These are phyloP conservation scores for Thermothelomyces thermophilus DNA, from an alignment of 2,329 filamentous ascomycete species.

Conservation along the genomic window DNA sequence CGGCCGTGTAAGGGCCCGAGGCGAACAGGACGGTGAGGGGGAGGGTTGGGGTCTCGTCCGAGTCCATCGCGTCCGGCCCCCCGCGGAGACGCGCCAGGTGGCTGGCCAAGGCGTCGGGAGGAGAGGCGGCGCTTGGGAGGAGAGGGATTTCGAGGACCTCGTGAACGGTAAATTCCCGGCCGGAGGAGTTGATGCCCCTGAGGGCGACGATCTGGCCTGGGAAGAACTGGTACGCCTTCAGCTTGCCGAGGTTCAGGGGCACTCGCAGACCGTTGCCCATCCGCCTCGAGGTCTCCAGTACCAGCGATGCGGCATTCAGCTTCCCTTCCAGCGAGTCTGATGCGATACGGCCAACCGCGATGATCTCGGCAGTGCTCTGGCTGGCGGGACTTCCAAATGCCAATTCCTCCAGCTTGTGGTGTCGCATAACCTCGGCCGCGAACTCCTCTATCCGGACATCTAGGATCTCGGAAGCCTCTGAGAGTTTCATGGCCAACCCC, in stretches of 20 bases:
- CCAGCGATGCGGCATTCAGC: conserved; percentile 75
- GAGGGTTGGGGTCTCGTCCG: conserved; percentile 46
- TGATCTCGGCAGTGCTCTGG: conserved; percentile 77
- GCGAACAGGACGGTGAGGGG: conserved; percentile 74
- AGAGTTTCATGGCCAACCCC: conserved; percentile 89
- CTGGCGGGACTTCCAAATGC: conserved; percentile 82
- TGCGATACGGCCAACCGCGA: conserved; percentile 86
- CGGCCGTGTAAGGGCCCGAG: conserved; percentile 84
- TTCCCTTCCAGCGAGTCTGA: conserved; percentile 82
- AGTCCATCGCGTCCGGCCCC: conserved; percentile 56
- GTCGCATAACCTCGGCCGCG: conserved; percentile 61
- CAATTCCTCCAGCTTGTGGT: conserved; percentile 69
- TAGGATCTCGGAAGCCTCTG: conserved; percentile 84
- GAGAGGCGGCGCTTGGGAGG: conserved; percentile 66
- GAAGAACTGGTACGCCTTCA: conserved; percentile 74
- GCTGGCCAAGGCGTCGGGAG: conserved; percentile 55
- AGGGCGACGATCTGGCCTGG: conserved; percentile 90
- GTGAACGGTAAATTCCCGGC: conserved; percentile 71
- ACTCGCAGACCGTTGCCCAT: conserved; percentile 78
- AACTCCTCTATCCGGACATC: conserved; percentile 96
- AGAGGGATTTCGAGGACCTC: conserved; percentile 71
- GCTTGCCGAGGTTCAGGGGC: conserved; percentile 65
- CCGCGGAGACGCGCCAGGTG: conserved; percentile 64
- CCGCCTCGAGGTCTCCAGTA: conserved; percentile 80
- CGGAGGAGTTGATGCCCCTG: conserved; percentile 78